Conservation (phyloP, 2,329 filamentous ascomycete species). For the Hymenoscyphus scutula region DNA sequence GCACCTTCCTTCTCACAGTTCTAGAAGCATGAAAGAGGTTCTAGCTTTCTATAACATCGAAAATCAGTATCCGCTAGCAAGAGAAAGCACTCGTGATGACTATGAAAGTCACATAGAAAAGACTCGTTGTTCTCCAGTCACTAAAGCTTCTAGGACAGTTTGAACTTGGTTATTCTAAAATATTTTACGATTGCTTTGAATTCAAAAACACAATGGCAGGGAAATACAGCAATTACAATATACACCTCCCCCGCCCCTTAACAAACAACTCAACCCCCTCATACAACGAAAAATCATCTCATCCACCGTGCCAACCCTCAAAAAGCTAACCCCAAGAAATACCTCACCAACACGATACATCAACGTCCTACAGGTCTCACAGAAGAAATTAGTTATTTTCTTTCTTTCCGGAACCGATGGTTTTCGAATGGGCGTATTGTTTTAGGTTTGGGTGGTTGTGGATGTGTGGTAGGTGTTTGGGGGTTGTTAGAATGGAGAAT, state of each 20-base stretch:
- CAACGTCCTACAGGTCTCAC: constrained; percentile 54
- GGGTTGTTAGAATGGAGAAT: not conserved
- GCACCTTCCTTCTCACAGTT: no score
- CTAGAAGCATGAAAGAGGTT: no score
- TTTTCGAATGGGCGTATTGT: constrained; percentile 43
- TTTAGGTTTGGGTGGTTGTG: constrained; percentile 49
- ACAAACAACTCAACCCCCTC: constrained; percentile 54
- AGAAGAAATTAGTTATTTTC: constrained; percentile 61
- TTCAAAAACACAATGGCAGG: no score
- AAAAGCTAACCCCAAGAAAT: constrained; percentile 46
- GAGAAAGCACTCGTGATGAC: no score
- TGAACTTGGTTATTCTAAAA: no score
- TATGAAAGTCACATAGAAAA: no score
- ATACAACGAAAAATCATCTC: constrained; percentile 54
- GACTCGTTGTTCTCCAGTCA: no score
- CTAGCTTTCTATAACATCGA: no score
- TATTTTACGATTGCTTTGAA: no score
- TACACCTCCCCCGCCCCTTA: constrained; percentile 51
- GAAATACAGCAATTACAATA: no score
- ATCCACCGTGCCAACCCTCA: constrained; percentile 59
- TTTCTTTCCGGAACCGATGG: constrained; percentile 46
- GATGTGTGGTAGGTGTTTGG: constrained; percentile 42
- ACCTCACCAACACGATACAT: constrained; percentile 52
- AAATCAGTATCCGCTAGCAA: no score
- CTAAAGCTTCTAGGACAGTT: no score